These are phyloP conservation scores for Pugionium dolabratum DNA, from an alignment of 345 rosid genomes.

Conservation along the genomic window DNA sequence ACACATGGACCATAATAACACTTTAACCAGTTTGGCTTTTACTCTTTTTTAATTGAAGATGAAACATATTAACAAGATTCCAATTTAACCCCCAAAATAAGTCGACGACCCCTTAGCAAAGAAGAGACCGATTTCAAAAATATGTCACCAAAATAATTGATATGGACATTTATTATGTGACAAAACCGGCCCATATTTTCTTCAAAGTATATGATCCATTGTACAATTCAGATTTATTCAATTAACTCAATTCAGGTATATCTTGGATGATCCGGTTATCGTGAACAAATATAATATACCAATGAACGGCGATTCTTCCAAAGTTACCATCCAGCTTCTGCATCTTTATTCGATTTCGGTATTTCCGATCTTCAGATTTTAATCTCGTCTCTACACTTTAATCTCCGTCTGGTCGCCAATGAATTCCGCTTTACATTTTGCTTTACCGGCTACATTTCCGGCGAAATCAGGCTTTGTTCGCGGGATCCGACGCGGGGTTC, in stretches of 20 bases:
- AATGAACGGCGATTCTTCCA: conserved; percentile 40
- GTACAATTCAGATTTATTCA: too few species aligned
- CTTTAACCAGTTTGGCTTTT: too few species aligned
- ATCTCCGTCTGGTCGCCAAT: neutral
- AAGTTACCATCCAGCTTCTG: conserved; percentile 20
- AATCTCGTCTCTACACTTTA: neutral
- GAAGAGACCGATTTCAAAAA: too few species aligned
- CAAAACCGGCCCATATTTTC: too few species aligned
- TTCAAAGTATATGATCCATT: too few species aligned
- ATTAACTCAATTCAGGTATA: neutral
- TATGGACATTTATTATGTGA: too few species aligned
- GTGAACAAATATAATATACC: neutral
- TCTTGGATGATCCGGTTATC: conserved; percentile 19
- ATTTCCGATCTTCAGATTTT: neutral
- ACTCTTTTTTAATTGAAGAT: too few species aligned
- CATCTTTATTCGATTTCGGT: conserved; percentile 9
- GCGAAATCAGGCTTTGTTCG: conserved; percentile 10
- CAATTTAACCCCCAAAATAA: too few species aligned
- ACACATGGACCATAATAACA: too few species aligned
- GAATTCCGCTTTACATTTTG: conserved; percentile 21
- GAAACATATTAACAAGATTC: too few species aligned
- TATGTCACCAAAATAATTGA: too few species aligned
- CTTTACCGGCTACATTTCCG: conserved; percentile 21
- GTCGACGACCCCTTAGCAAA: too few species aligned
- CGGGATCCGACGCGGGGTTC: conserved; percentile 15